Base-by-base conservation (phyloP, 768 basidiomycete genomes). In the Trametes cingulata region DNA sequence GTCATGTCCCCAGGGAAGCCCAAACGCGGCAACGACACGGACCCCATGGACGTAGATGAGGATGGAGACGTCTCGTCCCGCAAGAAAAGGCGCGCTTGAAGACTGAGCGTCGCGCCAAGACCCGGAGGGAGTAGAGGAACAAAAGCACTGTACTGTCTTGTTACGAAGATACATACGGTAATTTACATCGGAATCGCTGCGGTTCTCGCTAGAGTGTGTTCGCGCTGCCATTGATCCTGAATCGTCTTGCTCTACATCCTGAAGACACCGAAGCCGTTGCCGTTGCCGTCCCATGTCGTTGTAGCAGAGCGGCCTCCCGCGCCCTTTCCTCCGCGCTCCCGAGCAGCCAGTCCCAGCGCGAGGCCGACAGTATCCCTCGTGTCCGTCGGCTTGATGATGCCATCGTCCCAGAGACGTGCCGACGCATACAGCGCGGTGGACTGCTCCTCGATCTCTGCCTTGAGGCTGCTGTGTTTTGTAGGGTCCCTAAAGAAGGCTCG, bases 401-500 rank as follows among this genome's bases (percentile, higher is more conserved):
- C 92, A 65, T 95, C 92, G 68, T 95, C 94, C 94, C 93, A 97
- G 56, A 98, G 75, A n/a, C 93, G 85, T 12, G 95, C 95, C 0
- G 90, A 91, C 2, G 93, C 93, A 63, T 94, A 98, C 17, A 90
- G 69, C 4, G 94, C 91, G 1, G 87, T 88, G 14, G 93, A 94
- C 71, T 98, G 93, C 24, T 81, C 76, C 73, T 98, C 95, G 51
- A 98, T 97, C 68, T 92, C 89, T 15, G 81, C 77, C 74, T 89
- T 87, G 50, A 95, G 75, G 8, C 84, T 81, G 3, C 81, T 74
- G 69, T 94, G 92, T 66, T 91, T 91, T 1, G 82, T 74, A 3
- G 92, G 91, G 66, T 94, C 92, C 72, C 91, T 93, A 47, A 35
- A 29, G 29, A 39, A 42, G 37, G 19, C 19, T 54, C 47, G 58